Base-by-base conservation (phyloP, 768 basidiomycete species). In the Auricularia sp. region DNA sequence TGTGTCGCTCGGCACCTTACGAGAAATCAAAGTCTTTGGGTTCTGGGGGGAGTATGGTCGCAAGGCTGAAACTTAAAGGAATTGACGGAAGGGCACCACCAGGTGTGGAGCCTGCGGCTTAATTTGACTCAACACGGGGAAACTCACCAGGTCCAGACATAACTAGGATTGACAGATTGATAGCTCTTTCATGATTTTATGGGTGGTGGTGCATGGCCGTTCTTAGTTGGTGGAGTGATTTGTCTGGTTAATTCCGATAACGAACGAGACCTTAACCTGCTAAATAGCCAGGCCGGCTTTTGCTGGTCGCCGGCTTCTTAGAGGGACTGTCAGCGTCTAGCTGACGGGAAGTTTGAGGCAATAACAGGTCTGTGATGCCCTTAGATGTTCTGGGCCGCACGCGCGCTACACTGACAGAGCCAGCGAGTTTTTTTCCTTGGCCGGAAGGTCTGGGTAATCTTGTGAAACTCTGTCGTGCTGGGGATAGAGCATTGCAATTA, bases 241-340 rank as follows among this genome's bases (percentile, higher is more conserved):
- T 90, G 89, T 91, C 90, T 90, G 89, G 88, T 90, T 90, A 90
- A 91, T 90, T 90, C 87, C 84, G 87, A 90, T 90, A 89, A 89
- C 84, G 85, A 90, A 88, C 83, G 87, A 90, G 87, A 90, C 88
- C 86, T 88, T 87, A 85, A 86, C 86, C 86, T 88, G 87, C 88
- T 89, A 87, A 90, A 88, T 90, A 90, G 87, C 81, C 86, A 80
- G 84, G 83, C 81, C 76, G 83, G 81, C 85, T 84, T 83, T 80
- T 68, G 86, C 82, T 85, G 84, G 84, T 82, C 81, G 80, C 77
- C 71, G 83, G 81, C 86, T 88, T 90, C 86, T 88, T 88, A 88
- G 85, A 88, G 84, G 86, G 86, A 87, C 87, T 87, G 81, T 87
- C 81, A 80, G 83, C 81, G 80, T 86, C 80, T 87, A 87, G 84